Conservation (phyloP, 768 basidiomycete genomes). For the Trametes cingulata region DNA sequence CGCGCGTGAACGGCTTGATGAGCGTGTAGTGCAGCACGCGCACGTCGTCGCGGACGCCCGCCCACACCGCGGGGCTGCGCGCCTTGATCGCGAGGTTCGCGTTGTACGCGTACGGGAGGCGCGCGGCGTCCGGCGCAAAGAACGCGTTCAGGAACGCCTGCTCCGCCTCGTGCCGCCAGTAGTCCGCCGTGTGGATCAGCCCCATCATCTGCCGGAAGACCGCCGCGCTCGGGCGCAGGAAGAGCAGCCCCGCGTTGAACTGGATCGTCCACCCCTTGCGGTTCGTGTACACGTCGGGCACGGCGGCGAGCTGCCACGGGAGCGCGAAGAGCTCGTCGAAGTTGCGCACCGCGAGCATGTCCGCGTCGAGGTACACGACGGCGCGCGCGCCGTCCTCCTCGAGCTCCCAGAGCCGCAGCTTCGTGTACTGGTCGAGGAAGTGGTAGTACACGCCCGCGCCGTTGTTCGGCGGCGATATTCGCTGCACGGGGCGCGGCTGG, state of each 20-base stretch:
- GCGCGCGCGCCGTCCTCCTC: constrained; percentile 33
- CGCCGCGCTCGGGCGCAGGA: constrained; percentile 34
- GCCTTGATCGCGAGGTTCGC: constrained; percentile 43
- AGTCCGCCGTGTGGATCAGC: constrained; percentile 33
- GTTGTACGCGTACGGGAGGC: constrained; percentile 44
- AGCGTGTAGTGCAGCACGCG: constrained; percentile 43
- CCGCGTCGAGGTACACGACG: constrained; percentile 44
- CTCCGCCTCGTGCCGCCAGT: constrained; percentile 38
- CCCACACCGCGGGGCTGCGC: constrained; percentile 36
- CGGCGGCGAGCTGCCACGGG: constrained; percentile 44
- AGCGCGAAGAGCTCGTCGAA: constrained; percentile 47
- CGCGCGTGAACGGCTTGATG: constrained; percentile 32
- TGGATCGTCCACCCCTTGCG: constrained; percentile 36
- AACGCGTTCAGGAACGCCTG: constrained; percentile 45
- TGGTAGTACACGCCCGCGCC: constrained; percentile 38
- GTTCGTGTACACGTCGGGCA: constrained; percentile 39
- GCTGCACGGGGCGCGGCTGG: constrained; percentile 36
- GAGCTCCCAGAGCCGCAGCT: constrained; percentile 43
- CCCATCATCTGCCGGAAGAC: constrained; percentile 35
- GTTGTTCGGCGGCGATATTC: constrained; percentile 40
- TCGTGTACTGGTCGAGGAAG: constrained; percentile 46
- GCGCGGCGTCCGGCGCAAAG: constrained; percentile 36
- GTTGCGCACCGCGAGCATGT: constrained; percentile 43
- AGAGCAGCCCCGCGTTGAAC: constrained; percentile 45
- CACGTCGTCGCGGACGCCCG: constrained; percentile 33